Evolutionary conservation across 169 alveolate species (phyloP).

Genomic region (Cryptosporidium muris): DNA sequence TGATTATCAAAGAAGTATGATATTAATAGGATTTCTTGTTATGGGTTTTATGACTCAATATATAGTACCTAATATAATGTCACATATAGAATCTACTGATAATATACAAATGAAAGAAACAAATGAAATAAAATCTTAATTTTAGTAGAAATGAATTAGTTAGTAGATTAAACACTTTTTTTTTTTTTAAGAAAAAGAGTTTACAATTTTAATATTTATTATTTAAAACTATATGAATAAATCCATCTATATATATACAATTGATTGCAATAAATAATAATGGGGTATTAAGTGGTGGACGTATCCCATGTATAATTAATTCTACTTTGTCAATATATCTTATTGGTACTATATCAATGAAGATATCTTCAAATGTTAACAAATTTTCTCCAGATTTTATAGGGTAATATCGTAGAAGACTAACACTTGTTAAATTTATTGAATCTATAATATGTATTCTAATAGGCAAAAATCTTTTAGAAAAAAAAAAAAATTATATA

Average conservation of each 20-base stretch:
- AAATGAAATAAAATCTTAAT: neutral
- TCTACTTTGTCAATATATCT: neutral
- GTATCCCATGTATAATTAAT: constrained; percentile 42
- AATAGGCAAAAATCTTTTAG: constrained; percentile 1
- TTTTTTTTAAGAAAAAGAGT: too few relatives aligned
- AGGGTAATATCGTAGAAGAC: neutral
- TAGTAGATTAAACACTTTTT: too few relatives aligned
- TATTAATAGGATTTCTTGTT: constrained; percentile 26
- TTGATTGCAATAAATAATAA: constrained; percentile 19
- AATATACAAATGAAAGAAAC: neutral
- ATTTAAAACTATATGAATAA: constrained; percentile 23
- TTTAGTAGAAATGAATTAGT: neutral
- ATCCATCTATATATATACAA: constrained; percentile 57
- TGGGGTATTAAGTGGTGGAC: constrained; percentile 41
- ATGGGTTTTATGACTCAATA: constrained; percentile 59
- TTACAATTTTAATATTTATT: neutral
- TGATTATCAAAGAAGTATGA: constrained; percentile 34
- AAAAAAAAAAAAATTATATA: too few relatives aligned
- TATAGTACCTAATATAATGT: constrained; percentile 25
- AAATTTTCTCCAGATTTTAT: constrained; percentile 12
- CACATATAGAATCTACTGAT: neutral
- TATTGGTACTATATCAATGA: constrained; percentile 1
- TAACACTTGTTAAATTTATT: constrained; percentile 29
- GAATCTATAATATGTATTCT: constrained; percentile 10
- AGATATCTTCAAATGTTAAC: constrained; percentile 8